These are phyloP conservation scores for Diutina ranongensis DNA, from an alignment of 1,139 yeast species.

Conservation along the genomic window DNA sequence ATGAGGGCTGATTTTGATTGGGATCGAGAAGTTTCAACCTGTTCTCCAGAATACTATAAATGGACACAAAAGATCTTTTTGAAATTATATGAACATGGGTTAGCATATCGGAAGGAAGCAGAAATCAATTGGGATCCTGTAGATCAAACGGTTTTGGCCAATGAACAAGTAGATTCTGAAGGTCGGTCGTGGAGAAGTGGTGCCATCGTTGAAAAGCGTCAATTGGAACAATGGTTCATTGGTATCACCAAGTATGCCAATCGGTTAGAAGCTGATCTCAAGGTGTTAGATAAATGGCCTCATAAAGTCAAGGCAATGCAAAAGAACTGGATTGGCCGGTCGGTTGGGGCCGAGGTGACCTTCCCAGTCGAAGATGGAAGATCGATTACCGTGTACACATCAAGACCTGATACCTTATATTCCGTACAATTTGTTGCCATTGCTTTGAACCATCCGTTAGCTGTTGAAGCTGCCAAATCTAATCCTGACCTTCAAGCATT, in stretches of 20 bases:
- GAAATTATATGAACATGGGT: conserved; percentile 56
- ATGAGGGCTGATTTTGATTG: conserved; percentile 90
- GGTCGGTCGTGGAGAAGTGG: conserved; percentile 98
- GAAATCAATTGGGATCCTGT: conserved; percentile 97
- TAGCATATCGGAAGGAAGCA: conserved; percentile 78
- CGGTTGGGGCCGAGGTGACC: conserved; percentile 62
- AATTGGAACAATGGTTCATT: conserved; percentile 85
- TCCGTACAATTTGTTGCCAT: conserved; percentile 78
- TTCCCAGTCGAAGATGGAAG: conserved; percentile 21
- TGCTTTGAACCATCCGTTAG: conserved; percentile 59
- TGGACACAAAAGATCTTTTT: conserved; percentile 87
- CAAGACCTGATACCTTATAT: conserved; percentile 80
- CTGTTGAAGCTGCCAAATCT: conserved; percentile 19
- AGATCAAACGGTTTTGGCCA: conserved; percentile 87
- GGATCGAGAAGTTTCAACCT: conserved; percentile 85
- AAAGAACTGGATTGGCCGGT: conserved; percentile 84
- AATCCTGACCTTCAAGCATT: conserved; percentile 36
- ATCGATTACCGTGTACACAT: conserved; percentile 53
- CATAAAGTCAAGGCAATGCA: conserved; percentile 84
- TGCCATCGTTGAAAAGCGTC: conserved; percentile 74
- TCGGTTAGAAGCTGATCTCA: conserved; percentile 52
- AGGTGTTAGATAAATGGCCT: conserved; percentile 66
- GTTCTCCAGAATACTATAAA: conserved; percentile 77
- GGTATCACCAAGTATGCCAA: conserved; percentile 76
- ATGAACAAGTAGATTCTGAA: conserved; percentile 86